Evolutionary conservation across 2,329 filamentous ascomycete species (phyloP).

Genomic region (Xylariaceae sp.): DNA sequence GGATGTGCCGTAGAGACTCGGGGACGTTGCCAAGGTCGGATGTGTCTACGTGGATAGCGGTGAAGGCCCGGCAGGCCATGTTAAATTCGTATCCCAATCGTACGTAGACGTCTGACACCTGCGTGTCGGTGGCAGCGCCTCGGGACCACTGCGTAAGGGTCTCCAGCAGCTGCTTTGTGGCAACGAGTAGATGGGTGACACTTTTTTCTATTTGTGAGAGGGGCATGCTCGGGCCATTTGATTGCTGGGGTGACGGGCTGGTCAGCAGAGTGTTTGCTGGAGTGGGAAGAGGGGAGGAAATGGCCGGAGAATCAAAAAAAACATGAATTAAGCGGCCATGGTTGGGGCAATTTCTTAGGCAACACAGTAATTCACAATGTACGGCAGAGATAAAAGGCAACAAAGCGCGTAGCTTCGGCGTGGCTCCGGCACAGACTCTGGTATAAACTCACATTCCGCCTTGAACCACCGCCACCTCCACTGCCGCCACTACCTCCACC

Average conservation of each 20-base stretch:
- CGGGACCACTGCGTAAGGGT: constrained; percentile 98
- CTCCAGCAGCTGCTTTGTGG: constrained; percentile 95
- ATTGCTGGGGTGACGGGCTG: constrained; percentile 24
- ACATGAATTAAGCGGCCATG: constrained; percentile 5
- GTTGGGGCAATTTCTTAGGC: constrained; percentile 3
- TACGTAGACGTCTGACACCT: constrained; percentile 98
- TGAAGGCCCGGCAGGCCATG: constrained; percentile 94
- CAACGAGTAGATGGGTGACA: constrained; percentile 93
- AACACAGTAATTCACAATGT: constrained; percentile 5
- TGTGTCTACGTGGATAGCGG: constrained; percentile 94
- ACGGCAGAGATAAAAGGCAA: constrained; percentile 15
- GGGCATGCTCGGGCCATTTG: constrained; percentile 65
- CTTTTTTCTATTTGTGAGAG: constrained; percentile 98
- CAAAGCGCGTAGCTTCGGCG: constrained; percentile 8
- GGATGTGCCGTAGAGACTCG: constrained; percentile 80
- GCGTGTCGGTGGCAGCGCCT: constrained; percentile 81
- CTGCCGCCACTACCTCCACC: constrained; percentile 37
- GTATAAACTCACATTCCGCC: constrained; percentile 54
- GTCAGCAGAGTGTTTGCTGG: constrained; percentile 19
- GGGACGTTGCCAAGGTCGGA: constrained; percentile 92
- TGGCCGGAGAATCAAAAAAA: background rate
- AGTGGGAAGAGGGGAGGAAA: background rate
- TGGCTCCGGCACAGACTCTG: constrained; percentile 9
- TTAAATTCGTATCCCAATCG: constrained; percentile 98
- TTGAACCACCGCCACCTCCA: constrained; percentile 40